These are phyloP conservation scores for Fusarium caatingaense DNA, from an alignment of 2,329 filamentous ascomycete genomes.

Conservation along the genomic window DNA sequence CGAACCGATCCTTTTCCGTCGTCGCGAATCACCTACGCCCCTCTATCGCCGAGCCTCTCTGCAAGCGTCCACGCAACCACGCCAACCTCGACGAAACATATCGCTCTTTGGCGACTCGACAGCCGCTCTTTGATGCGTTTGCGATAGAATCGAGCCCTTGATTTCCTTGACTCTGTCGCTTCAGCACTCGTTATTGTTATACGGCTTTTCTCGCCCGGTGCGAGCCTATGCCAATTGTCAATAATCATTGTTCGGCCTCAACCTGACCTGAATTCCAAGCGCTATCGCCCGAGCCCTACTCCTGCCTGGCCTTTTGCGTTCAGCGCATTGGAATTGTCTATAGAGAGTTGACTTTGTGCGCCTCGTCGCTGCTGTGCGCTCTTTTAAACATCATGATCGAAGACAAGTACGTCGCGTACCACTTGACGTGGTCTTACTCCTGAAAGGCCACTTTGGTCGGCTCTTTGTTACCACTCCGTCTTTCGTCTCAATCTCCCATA, in stretches of 20 bases:
- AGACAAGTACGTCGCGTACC: conserved; percentile 52
- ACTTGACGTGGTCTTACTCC: conserved; percentile 11
- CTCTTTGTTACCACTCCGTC: conserved; percentile 8
- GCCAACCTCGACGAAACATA: conserved; percentile 8
- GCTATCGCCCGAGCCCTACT: conserved; percentile 12
- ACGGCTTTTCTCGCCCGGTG: conserved; percentile 41
- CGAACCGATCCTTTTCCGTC: conserved; percentile 26
- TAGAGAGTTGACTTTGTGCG: conserved; percentile 17
- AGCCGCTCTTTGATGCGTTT: conserved; percentile 39
- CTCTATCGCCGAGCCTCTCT: conserved; percentile 11
- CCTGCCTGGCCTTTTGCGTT: conserved; percentile 3
- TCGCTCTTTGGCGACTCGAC: not conserved
- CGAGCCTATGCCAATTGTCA: conserved; percentile 38
- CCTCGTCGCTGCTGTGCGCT: conserved; percentile 35
- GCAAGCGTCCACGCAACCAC: conserved; percentile 17
- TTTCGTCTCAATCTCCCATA: not conserved
- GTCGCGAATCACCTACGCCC: conserved; percentile 30
- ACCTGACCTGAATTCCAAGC: conserved; percentile 12
- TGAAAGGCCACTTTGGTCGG: conserved; percentile 8
- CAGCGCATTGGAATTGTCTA: conserved; percentile 23
- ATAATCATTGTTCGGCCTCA: conserved; percentile 15
- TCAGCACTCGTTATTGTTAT: conserved; percentile 31
- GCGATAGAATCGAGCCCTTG: conserved; percentile 26
- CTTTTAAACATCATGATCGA: conserved; percentile 50
- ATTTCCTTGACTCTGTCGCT: conserved; percentile 3